Conservation (phyloP, 768 basidiomycete genomes). For the Rhodotorula babjevae region DNA sequence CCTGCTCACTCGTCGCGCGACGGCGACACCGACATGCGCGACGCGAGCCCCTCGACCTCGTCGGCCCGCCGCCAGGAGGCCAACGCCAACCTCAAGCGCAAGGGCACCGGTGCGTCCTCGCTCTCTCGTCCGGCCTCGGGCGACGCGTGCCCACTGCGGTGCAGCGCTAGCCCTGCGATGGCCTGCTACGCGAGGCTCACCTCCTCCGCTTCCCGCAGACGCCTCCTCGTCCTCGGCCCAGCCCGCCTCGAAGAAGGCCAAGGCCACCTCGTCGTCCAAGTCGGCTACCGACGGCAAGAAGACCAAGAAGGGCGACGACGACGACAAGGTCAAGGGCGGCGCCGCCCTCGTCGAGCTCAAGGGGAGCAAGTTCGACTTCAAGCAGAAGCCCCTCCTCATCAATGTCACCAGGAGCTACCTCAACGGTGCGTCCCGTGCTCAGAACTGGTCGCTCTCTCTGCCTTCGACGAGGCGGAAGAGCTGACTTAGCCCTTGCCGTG, state of each 20-base stretch:
- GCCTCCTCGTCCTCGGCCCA: background rate
- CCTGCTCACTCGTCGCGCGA: too few species aligned
- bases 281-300: background rate
- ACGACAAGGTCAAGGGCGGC: background rate
- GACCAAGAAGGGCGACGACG: background rate
- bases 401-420: constrained; percentile 60
- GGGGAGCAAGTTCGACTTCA: constrained; percentile 29
- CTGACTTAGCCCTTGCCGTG: too few species aligned
- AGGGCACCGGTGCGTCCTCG: background rate
- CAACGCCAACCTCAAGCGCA: constrained; percentile 2
- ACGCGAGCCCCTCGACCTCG: background rate
- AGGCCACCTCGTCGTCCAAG: background rate
- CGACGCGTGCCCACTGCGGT: too few species aligned
- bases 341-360: background rate
- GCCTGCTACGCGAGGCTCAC: too few species aligned
- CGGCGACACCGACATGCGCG: background rate
- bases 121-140: background rate
- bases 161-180: too few species aligned
- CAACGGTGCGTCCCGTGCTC: constrained; percentile 56
- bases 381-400: constrained; percentile 29
- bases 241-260: background rate
- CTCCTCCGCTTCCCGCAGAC: background rate
- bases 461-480: background rate
- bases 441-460: background rate
- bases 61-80: background rate